These are phyloP conservation scores for Geosiphon pyriformis DNA, from an alignment of 192 early-diverging fungal species.

Conservation along the genomic window DNA sequence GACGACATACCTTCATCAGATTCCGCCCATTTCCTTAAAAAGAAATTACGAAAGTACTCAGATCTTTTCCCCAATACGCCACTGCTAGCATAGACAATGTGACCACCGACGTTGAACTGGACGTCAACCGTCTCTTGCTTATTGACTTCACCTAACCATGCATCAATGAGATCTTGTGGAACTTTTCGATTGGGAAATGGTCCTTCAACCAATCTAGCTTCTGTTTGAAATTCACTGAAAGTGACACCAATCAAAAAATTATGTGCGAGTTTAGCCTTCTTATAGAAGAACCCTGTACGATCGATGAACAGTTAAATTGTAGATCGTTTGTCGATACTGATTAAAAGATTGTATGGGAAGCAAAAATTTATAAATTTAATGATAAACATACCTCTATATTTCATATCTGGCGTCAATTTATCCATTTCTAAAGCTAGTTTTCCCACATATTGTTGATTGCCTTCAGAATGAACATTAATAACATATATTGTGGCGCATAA, in stretches of 20 bases:
- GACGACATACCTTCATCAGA: neutral
- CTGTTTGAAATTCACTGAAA: neutral
- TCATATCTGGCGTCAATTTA: neutral
- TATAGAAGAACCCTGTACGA: neutral
- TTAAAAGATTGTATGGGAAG: too few species aligned
- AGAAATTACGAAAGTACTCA: conserved; percentile 3
- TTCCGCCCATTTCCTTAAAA: conserved; percentile 11
- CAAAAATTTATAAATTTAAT: too few species aligned
- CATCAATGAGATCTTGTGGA: conserved; percentile 4
- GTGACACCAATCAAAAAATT: neutral
- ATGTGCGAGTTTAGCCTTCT: neutral
- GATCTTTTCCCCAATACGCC: neutral
- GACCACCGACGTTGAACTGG: conserved; percentile 3
- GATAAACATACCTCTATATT: neutral
- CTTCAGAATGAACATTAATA: neutral
- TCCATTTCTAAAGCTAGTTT: neutral
- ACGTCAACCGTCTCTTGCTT: conserved; percentile 7
- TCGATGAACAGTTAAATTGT: too few species aligned
- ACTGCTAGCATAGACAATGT: conserved; percentile 6
- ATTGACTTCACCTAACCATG: conserved; percentile 7
- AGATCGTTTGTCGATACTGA: too few species aligned
- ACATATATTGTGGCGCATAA: neutral
- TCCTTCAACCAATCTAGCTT: neutral
- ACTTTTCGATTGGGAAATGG: neutral
- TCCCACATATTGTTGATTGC: neutral